These are phyloP conservation scores for Prunus mume DNA, from an alignment of 306 rosid genomes.

Conservation along the genomic window DNA sequence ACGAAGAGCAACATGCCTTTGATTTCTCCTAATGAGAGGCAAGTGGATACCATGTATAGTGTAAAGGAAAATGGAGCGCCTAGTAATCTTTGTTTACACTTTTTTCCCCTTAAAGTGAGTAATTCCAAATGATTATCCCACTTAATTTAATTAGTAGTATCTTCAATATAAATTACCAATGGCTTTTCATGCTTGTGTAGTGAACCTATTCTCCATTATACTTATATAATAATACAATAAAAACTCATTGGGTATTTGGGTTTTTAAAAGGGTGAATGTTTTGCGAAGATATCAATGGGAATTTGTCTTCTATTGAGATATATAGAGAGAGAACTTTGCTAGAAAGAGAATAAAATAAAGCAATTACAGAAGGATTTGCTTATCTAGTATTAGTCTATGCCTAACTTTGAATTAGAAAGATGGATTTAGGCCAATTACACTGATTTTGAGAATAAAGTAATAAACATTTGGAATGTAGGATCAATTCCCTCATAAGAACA, in stretches of 20 bases:
- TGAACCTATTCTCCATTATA: slow-evolving; percentile 49
- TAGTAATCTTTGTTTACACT: slow-evolving; percentile 7
- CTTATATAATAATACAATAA: slow-evolving; percentile 23
- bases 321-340: slow-evolving; percentile 11
- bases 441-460: slow-evolving; percentile 48
- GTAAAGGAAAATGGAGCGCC: slow-evolving; percentile 4
- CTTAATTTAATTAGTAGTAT: slow-evolving; percentile 20
- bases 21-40: neutral
- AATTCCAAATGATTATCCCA: slow-evolving; percentile 21
- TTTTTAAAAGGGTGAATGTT: slow-evolving; percentile 11
- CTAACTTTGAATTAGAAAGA: slow-evolving; percentile 39
- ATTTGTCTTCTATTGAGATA: slow-evolving; percentile 19
- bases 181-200: slow-evolving; percentile 11
- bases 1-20: slow-evolving; percentile 1
- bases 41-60: slow-evolving; percentile 1
- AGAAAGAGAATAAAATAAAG: slow-evolving; percentile 30
- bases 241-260: slow-evolving; percentile 17
- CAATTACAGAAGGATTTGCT: slow-evolving; percentile 28
- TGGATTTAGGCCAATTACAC: slow-evolving; percentile 27
- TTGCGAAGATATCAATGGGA: slow-evolving; percentile 9
- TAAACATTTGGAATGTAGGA: slow-evolving; percentile 59
- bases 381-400: slow-evolving; percentile 42
- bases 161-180: slow-evolving; percentile 5
- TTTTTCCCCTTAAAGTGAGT: slow-evolving; percentile 14
- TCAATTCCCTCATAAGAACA: slow-evolving; percentile 37